These are phyloP conservation scores for Protomyces gravidus DNA, from an alignment of 1,139 yeast genomes.

Conservation along the genomic window DNA sequence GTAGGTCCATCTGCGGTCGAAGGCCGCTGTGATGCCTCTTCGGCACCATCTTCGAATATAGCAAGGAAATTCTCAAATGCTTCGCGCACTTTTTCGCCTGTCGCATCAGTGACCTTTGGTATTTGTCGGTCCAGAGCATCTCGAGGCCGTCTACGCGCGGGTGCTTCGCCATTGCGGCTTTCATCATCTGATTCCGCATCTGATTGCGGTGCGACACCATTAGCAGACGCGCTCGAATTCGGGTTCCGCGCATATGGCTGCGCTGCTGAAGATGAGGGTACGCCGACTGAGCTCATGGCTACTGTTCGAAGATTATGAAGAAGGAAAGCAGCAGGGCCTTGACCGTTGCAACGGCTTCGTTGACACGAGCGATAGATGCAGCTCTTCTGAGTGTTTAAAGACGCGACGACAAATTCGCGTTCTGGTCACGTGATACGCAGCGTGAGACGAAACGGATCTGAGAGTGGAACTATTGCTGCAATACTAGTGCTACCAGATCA, in stretches of 20 bases:
- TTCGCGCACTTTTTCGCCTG: constrained; percentile 90
- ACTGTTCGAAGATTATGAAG: neutral
- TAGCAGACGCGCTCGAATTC: neutral
- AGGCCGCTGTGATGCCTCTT: constrained; percentile 34
- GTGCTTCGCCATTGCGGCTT: constrained; percentile 26
- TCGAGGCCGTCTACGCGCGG: constrained; percentile 32
- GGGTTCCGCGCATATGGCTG: constrained; percentile 23
- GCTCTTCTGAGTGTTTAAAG: too few species aligned
- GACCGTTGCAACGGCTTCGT: neutral
- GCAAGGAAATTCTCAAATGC: constrained; percentile 82
- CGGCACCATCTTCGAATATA: constrained; percentile 40
- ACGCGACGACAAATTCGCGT: neutral
- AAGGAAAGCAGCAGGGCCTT: neutral
- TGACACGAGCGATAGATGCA: too few species aligned
- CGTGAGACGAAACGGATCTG: neutral
- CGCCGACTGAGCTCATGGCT: constrained; percentile 16
- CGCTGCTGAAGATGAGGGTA: constrained; percentile 17
- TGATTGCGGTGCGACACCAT: constrained; percentile 21
- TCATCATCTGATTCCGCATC: constrained; percentile 29
- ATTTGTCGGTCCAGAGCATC: constrained; percentile 43
- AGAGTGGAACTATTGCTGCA: neutral
- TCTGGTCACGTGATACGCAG: neutral
- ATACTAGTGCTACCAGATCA: neutral
- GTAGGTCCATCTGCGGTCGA: neutral
- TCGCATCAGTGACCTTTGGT: constrained; percentile 81